phyloP scores from a whole-genome alignment of 202 grass and related monocot genomes.

The Alloteropsis angusta region DNA sequence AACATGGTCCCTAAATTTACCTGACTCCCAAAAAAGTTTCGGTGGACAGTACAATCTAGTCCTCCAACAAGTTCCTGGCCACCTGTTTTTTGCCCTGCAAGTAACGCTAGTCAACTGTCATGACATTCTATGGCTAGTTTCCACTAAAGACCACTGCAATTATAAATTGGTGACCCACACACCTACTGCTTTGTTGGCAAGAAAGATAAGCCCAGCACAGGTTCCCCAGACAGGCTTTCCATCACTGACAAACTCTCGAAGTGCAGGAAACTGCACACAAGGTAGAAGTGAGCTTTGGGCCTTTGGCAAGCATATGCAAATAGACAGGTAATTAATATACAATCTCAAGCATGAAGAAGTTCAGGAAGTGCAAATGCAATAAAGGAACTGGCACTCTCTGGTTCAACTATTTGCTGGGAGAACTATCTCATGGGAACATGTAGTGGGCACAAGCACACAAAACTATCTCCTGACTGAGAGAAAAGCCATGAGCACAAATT shows the following conservation, averaged over 20 bases:
- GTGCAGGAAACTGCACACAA: conserved; percentile 73
- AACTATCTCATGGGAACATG: not conserved
- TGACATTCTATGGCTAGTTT: not conserved
- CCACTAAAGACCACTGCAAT: not conserved
- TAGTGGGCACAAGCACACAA: not conserved
- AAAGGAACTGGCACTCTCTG: not conserved
- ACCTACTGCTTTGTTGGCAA: conserved; percentile 89
- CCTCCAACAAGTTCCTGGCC: conserved; percentile 91
- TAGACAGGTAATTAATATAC: not conserved
- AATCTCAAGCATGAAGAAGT: not conserved
- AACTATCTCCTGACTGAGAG: not conserved
- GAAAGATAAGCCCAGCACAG: conserved; percentile 92
- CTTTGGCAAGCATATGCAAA: not conserved
- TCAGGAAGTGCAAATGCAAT: not conserved
- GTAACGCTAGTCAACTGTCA: not conserved
- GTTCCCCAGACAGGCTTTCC: conserved; percentile 99
- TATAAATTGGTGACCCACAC: conserved; percentile 3
- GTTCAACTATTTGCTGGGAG: not conserved
- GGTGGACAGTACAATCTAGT: conserved; percentile 87
- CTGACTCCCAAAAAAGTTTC: conserved; percentile 97
- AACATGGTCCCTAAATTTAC: conserved; percentile 8
- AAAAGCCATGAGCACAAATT: not conserved
- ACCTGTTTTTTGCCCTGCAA: conserved; percentile 64
- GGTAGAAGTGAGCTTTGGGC: conserved; percentile 6
- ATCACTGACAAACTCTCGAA: conserved; percentile 67